A percentile compares a stretch with the other conserved stretches of the same genome.
phyloP scores from a whole-genome alignment of 2,329 filamentous ascomycete genomes.

The Colletotrichum godetiae region DNA sequence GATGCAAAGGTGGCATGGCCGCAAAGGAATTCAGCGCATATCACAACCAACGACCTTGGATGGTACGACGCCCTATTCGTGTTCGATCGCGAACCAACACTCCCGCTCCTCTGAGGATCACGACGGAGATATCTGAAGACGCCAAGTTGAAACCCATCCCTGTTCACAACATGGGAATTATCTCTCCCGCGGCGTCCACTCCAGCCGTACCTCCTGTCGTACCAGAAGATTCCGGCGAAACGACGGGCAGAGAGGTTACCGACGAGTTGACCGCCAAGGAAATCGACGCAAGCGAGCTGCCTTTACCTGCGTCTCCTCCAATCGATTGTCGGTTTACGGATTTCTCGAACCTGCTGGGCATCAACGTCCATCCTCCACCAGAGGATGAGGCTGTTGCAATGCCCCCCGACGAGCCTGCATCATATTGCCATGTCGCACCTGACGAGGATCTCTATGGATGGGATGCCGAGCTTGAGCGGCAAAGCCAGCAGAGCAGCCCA shows the following conservation, averaged over 20 bases:
- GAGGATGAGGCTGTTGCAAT: conserved; percentile 41
- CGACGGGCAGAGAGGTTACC: neutral
- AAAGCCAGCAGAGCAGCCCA: conserved; percentile 24
- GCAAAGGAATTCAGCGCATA: conserved; percentile 54
- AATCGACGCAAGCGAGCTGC: neutral
- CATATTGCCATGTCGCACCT: conserved; percentile 42
- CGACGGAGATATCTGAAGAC: conserved; percentile 37
- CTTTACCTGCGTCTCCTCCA: conserved; percentile 4
- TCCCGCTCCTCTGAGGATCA: conserved; percentile 46
- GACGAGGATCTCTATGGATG: conserved; percentile 63
- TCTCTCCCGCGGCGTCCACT: neutral
- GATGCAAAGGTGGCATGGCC: conserved; percentile 57
- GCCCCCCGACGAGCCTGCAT: conserved; percentile 43
- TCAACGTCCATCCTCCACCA: conserved; percentile 44
- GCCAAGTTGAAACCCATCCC: conserved; percentile 34
- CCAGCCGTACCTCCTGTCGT: neutral
- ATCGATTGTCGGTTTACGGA: conserved; percentile 41
- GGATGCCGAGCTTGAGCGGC: conserved; percentile 60
- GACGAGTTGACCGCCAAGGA: neutral
- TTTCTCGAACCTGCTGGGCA: conserved; percentile 52
- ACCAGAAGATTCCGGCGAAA: neutral
- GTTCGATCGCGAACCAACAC: conserved; percentile 41
- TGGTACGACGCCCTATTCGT: conserved; percentile 39
- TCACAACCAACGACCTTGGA: conserved; percentile 36
- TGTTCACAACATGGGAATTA: conserved; percentile 19